phyloP scores from a whole-genome alignment of 2,329 filamentous ascomycete species.

The Daldinia sp. region DNA sequence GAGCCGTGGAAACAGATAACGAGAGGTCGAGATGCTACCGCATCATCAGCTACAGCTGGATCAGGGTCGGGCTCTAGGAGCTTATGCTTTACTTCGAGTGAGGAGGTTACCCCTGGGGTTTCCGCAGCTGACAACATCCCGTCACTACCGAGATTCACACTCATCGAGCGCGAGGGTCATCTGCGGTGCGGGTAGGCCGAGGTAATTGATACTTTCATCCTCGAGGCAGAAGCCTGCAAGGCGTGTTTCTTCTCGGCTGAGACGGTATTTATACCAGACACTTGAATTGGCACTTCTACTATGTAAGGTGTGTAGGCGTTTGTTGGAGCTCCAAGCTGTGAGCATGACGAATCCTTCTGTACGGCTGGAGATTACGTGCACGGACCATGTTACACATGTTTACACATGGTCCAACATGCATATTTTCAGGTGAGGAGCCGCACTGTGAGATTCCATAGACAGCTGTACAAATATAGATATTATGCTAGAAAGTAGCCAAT shows the following conservation, averaged over 20 bases:
- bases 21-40: constrained; percentile 34
- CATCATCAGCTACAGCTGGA: not conserved
- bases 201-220: not conserved
- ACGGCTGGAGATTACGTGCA: constrained; percentile 15
- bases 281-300: not conserved
- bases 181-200: not conserved
- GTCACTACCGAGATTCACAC: constrained; percentile 11
- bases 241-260: not conserved
- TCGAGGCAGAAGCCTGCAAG: not conserved
- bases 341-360: constrained; percentile 13
- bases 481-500: constrained; percentile 10
- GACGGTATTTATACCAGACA: not conserved
- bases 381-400: constrained; percentile 20
- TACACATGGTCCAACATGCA: constrained; percentile 2
- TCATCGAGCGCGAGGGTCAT: constrained; percentile 10
- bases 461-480: constrained; percentile 9
- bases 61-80: constrained; percentile 22
- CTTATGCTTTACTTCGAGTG: constrained; percentile 7
- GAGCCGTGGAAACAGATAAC: constrained; percentile 52
- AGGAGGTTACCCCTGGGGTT: constrained; percentile 1
- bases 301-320: constrained; percentile 2
- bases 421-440: constrained; percentile 11
- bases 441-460: constrained; percentile 12
- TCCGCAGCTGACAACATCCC: constrained; percentile 9
- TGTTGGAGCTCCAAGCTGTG: constrained; percentile 3